phyloP scores from a whole-genome alignment of 2,329 filamentous ascomycete species.

The Raffaelea ambrosiae region DNA sequence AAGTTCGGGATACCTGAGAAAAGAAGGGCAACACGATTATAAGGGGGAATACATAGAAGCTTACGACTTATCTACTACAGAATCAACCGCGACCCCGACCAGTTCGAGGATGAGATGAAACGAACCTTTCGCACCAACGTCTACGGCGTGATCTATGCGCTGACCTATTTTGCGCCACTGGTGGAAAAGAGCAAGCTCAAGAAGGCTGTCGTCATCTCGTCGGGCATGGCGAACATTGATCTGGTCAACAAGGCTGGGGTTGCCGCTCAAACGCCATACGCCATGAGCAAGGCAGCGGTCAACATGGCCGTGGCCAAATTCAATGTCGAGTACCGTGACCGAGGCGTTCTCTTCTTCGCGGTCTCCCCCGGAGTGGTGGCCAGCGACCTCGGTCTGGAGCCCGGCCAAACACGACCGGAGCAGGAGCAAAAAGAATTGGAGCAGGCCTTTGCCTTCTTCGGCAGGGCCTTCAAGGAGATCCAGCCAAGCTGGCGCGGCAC shows the following conservation, averaged over 20 bases:
- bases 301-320: constrained; percentile 47
- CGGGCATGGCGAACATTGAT: constrained; percentile 37
- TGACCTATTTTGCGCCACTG: constrained; percentile 44
- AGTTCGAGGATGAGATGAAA: constrained; percentile 24
- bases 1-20: constrained; percentile 10
- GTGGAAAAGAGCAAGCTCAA: constrained; percentile 40
- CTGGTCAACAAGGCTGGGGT: constrained; percentile 28
- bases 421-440: constrained; percentile 18
- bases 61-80: constrained; percentile 11
- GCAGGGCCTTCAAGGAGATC: constrained; percentile 23
- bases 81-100: constrained; percentile 18
- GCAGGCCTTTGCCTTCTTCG: constrained; percentile 14
- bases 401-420: constrained; percentile 12
- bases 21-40: not conserved
- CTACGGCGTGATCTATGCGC: constrained; percentile 41
- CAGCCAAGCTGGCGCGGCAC: constrained; percentile 29
- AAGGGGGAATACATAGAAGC: not conserved
- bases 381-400: constrained; percentile 17
- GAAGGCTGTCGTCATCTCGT: constrained; percentile 45
- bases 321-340: constrained; percentile 34
- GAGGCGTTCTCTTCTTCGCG: constrained; percentile 43
- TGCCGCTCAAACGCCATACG: constrained; percentile 28
- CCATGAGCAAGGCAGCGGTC: constrained; percentile 40
- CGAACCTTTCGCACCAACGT: constrained; percentile 37
- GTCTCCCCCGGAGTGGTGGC: constrained; percentile 44